Base-by-base conservation (phyloP, 1,284 basidiomycete genomes). In the Ganoderma lingzhi region DNA sequence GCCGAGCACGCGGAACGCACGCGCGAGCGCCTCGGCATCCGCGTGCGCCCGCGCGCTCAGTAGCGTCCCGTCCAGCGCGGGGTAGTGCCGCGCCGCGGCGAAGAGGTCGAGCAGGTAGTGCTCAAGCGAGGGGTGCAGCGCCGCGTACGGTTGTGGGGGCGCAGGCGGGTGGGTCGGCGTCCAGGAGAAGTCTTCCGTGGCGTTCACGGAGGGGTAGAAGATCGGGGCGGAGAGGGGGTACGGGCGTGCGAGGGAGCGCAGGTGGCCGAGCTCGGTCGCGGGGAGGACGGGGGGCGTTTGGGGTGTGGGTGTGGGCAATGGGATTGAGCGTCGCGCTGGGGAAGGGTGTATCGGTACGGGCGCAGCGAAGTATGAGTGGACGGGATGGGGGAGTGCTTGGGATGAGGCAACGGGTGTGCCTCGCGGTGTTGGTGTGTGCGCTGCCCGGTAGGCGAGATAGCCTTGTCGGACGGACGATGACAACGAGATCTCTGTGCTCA, bases 51-150 rank as follows among this genome's bases (percentile, higher is more conserved):
- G 84, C 28, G 84, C 84, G 0, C 89, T 92, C 55, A 95, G 82
- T 64, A 93, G 81, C 68, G 86, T 88, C 4, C 86, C 90, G 71
- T 95, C 93, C 17, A 95, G 81, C 65, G 87, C 84, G 1, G 88
- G 87, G 75, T 92, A 88, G 74, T 93, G 90, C 5, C 93, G 86
- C 30, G 89, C 85, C 3, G 93, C 92, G 41, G 90, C 86, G 71
- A 95, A 89, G 39, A 94, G 82, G 77, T 93, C 92, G 14, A 88
- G 84, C 6, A 91, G 81, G 76, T 94, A 94, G 23, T 90, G 81
- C n/a, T 82, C 80, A 23, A 94, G 83, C 1, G 80, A 78, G 0
- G 86, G 82, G 77, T 78, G 88, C 72, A 84, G 85, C 75, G 75
- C 76, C 12, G 72, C 73, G 59, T 68, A 80, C 62, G 76, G 67